Conservation (phyloP, 495 filamentous ascomycete genomes). For the Xylaria flabelliformis region DNA sequence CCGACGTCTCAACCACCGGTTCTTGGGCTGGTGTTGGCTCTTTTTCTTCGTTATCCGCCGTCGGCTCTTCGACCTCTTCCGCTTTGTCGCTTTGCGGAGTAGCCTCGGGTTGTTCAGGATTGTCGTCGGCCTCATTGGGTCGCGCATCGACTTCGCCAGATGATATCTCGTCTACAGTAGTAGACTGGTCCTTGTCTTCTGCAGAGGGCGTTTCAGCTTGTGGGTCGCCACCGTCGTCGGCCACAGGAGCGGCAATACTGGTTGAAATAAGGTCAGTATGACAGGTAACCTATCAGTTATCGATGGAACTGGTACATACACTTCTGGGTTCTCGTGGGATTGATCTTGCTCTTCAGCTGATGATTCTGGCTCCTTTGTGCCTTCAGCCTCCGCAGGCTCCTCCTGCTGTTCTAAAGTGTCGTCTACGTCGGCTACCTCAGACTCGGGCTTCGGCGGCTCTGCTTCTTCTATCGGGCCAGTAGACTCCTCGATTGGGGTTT, state of each 20-base stretch:
- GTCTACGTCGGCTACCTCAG: background rate
- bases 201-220: background rate
- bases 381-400: background rate
- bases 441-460: conserved; percentile 8
- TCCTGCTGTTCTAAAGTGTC: background rate
- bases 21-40: conserved; percentile 12
- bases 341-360: conserved; percentile 14
- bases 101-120: conserved; percentile 2
- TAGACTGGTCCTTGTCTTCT: conserved; percentile 9
- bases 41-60: conserved; percentile 6
- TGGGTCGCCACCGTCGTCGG: background rate
- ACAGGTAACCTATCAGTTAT: background rate
- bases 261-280: conserved; percentile 7
- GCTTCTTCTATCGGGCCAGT: background rate
- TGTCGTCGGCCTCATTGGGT: background rate
- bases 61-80: conserved; percentile 21
- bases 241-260: conserved; percentile 16
- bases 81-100: background rate
- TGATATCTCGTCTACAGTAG: background rate
- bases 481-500: background rate
- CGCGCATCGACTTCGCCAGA: conserved; percentile 2
- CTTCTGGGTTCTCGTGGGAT: conserved; percentile 14
- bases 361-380: conserved; percentile 15
- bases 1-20: background rate
- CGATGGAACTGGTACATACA: conserved; percentile 9